Evolutionary conservation across 768 basidiomycete genomes (phyloP).

Genomic region (Sistotremastrum niveocremeum): DNA sequence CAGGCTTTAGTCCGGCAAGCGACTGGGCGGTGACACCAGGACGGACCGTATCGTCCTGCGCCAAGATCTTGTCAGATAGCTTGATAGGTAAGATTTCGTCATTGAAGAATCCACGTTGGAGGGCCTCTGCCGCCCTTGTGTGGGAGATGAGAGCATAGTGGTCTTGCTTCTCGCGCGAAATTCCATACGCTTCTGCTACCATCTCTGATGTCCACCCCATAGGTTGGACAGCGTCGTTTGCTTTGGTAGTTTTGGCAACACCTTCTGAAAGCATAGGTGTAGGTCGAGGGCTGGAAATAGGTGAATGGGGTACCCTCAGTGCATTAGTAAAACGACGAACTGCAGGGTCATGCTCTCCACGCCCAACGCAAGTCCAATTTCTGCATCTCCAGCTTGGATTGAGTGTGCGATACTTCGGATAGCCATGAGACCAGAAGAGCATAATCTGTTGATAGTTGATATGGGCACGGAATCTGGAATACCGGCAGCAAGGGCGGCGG

Average conservation of each 20-base stretch:
- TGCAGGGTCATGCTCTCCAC: conserved; percentile 76
- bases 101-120: conserved; percentile 57
- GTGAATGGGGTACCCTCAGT: conserved; percentile 1
- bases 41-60: conserved; percentile 79
- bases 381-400: conserved; percentile 71
- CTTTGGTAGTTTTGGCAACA: conserved; percentile 46
- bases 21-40: conserved; percentile 69
- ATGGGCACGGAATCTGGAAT: conserved; percentile 81
- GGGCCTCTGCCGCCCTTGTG: conserved; percentile 62
- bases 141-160: conserved; percentile 83
- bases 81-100: conserved; percentile 85
- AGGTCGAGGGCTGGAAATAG: conserved; percentile 45
- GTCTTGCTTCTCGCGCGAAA: conserved; percentile 76
- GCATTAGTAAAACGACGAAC: conserved; percentile 24
- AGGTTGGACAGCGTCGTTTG: conserved; percentile 64
- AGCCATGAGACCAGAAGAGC: conserved; percentile 91
- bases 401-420: conserved; percentile 81
- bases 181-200: conserved; percentile 68
- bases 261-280: conserved; percentile 50
- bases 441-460: conserved; percentile 84
- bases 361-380: conserved; percentile 75
- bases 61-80: conserved; percentile 49
- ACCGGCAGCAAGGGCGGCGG: conserved; percentile 79
- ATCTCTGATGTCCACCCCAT: conserved; percentile 96
- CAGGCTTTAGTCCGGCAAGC: conserved; percentile 70